Evolutionary conservation across 2,329 filamentous ascomycete species (phyloP), one percentile per base, ranked within the genome.

Genomic region (Aspergillus udagawae): DNA sequence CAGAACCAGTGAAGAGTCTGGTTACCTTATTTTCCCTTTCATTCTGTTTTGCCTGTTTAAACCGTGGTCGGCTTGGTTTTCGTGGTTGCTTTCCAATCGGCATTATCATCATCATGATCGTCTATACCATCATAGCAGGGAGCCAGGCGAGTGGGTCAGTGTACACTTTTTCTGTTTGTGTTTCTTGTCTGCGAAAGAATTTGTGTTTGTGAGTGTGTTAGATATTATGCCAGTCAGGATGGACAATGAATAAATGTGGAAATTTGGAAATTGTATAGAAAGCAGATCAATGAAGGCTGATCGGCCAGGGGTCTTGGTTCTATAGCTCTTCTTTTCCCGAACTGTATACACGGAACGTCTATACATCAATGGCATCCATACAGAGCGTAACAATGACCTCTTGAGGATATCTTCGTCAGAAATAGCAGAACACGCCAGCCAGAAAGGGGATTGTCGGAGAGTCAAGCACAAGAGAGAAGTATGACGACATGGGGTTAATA

Each of bases 41-140:
- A 54, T 51, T 58, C 56, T 42, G 25, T 57, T 53, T 49, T 58
- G 21, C 32, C 55, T 60, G 32, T 59, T 58, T 50, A 53, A 45
- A 27, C 28, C 17, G 20, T 56, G 52, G 45, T 42, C 55, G 57
- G 52, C 59, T 54, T 58, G 60, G 52, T 60, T 60, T 62, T 57
- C 55, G 56, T 61, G 57, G 45, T 63, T 59, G 58, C 61, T 59
- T 60, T 65, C 51, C 55, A 54, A 59, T 57, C 56, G 56, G 61
- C 61, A 62, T 61, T 58, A 62, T 58, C 59, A 57, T 58, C 59
- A 56, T 57, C 53, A 57, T 60, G 57, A 50, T 60, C 52, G 58
- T 41, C 27, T 65, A 66, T 66, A 66, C 64, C 64, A 66, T 63
- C 65, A 65, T 67, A 67, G 65, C 65, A 67, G 62, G 65, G 65